Percentiles rank a stretch among this genome's conserved stretches.
These are phyloP conservation scores for Aureoboletus auriporus DNA, from an alignment of 768 basidiomycete genomes.

Conservation along the genomic window DNA sequence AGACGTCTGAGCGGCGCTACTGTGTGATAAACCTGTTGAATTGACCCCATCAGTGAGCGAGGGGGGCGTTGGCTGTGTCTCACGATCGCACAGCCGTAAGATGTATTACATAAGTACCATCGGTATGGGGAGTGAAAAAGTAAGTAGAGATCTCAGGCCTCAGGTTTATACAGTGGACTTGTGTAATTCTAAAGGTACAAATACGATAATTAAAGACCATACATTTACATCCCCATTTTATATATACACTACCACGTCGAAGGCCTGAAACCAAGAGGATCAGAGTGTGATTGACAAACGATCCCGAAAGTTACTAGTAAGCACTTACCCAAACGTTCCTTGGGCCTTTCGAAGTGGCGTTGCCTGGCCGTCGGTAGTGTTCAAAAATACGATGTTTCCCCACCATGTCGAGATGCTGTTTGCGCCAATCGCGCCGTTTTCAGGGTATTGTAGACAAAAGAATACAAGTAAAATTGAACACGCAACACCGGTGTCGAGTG, in stretches of 20 bases:
- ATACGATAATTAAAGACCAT: too few relatives aligned
- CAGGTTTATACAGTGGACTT: too few relatives aligned
- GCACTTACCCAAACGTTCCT: conserved; percentile 28
- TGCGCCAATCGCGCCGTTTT: conserved; percentile 55
- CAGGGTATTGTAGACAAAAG: conserved; percentile 62
- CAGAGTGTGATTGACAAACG: background rate
- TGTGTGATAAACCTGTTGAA: background rate
- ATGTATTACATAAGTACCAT: background rate
- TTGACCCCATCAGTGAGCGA: conserved; percentile 20
- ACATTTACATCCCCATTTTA: background rate
- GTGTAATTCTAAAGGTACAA: too few relatives aligned
- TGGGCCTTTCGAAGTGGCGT: conserved; percentile 11
- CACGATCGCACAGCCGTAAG: conserved; percentile 16
- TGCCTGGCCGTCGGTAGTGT: conserved; percentile 18
- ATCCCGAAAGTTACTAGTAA: background rate
- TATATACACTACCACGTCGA: conserved; percentile 9
- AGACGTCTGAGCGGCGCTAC: background rate
- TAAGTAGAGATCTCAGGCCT: too few relatives aligned
- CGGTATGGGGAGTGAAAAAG: too few relatives aligned
- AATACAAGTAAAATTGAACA: conserved; percentile 54
- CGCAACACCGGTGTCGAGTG: conserved; percentile 67
- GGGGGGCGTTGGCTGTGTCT: conserved; percentile 19
- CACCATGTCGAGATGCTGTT: conserved; percentile 60
- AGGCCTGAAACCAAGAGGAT: conserved; percentile 6
- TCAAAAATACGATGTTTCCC: conserved; percentile 50